Percentiles rank a stretch among this genome's conserved stretches.
Conservation (phyloP, 768 basidiomycete genomes). For the Mycena vulgaris region DNA sequence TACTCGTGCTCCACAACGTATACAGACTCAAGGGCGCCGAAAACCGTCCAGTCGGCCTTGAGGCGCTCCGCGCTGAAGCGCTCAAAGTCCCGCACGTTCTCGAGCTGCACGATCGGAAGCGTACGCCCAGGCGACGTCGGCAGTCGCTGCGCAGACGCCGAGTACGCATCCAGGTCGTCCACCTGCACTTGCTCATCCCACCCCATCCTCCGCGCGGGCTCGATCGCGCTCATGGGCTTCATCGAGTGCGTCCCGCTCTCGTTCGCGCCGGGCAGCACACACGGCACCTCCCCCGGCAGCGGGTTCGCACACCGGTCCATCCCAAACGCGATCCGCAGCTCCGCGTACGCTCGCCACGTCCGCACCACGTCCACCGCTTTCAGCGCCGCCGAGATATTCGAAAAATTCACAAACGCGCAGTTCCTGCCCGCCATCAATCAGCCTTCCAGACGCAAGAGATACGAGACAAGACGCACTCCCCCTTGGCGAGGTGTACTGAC, state of each 20-base stretch:
- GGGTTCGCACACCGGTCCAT: conserved; percentile 97
- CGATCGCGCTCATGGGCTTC: conserved; percentile 57
- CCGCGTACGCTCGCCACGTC: conserved; percentile 90
- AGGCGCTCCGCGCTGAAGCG: too few species aligned
- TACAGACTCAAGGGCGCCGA: too few species aligned
- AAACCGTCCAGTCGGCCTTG: too few species aligned
- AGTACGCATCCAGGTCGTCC: conserved; percentile 48
- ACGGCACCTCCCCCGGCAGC: conserved; percentile 86
- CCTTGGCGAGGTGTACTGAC: conserved; percentile 94
- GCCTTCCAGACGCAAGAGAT: conserved; percentile 7
- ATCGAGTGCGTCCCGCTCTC: conserved; percentile 49
- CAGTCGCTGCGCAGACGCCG: too few species aligned
- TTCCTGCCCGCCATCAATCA: conserved; percentile 67
- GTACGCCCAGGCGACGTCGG: too few species aligned
- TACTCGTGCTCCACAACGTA: too few species aligned
- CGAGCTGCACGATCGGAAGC: too few species aligned
- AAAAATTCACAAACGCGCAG: conserved; percentile 97
- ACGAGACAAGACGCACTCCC: conserved; percentile 94
- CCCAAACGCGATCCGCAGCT: conserved; percentile 92
- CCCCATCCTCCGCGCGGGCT: conserved; percentile 52
- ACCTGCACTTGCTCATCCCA: conserved; percentile 50
- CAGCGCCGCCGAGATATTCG: conserved; percentile 94
- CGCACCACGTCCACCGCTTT: conserved; percentile 98
- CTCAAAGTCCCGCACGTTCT: too few species aligned
- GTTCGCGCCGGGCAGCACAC: conserved; percentile 63